Conservation (phyloP, 2,329 filamentous ascomycete species). For the Plenodomus tracheiphilus region DNA sequence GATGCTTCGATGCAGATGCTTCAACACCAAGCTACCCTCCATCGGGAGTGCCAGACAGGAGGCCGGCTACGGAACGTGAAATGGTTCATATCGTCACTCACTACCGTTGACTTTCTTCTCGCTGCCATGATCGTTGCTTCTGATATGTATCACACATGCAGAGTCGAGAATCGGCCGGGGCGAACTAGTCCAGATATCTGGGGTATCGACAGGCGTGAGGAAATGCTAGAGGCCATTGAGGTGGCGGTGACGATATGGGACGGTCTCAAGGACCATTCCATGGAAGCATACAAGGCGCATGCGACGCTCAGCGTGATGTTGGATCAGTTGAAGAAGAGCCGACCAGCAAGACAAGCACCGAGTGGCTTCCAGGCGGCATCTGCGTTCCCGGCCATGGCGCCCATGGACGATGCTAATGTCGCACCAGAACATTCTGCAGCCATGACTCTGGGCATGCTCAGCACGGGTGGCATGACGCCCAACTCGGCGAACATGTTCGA, state of each 20-base stretch:
- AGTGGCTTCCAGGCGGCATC: conserved; percentile 38
- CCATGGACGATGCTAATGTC: conserved; percentile 59
- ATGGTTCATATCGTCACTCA: conserved; percentile 78
- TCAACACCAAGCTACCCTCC: conserved; percentile 73
- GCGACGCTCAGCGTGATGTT: conserved; percentile 83
- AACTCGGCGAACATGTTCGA: conserved; percentile 49
- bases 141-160: conserved; percentile 73
- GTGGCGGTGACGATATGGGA: conserved; percentile 79
- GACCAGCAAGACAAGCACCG: conserved; percentile 29
- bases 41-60: conserved; percentile 71
- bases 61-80: conserved; percentile 73
- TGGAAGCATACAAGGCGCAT: conserved; percentile 88
- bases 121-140: conserved; percentile 83
- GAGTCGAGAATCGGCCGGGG: conserved; percentile 44
- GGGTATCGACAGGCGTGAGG: conserved; percentile 59
- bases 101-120: conserved; percentile 82
- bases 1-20: conserved; percentile 85
- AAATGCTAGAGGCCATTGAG: conserved; percentile 77
- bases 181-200: conserved; percentile 47
- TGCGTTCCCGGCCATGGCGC: conserved; percentile 30
- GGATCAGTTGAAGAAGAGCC: conserved; percentile 67
- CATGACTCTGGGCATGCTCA: conserved; percentile 71
- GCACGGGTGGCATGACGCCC: conserved; percentile 63
- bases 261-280: conserved; percentile 72
- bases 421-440: conserved; percentile 66